Evolutionary conservation across 441 rosid genomes (phyloP).

Genomic region (Sinapis alba): DNA sequence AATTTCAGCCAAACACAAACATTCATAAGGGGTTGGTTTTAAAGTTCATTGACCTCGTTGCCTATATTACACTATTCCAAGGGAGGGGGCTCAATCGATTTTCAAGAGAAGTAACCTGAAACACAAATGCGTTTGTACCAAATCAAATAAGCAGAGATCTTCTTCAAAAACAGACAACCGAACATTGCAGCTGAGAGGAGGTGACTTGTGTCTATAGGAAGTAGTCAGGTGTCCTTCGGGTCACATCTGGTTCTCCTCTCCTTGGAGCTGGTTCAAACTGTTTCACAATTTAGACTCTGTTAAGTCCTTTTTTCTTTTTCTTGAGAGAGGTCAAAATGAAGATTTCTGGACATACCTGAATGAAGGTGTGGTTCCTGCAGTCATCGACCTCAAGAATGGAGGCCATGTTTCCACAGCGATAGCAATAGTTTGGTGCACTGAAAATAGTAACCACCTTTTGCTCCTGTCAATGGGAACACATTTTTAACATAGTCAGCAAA

Average conservation of each 20-base stretch:
- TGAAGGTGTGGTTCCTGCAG: conserved; percentile 64
- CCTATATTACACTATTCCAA: conserved; percentile 49
- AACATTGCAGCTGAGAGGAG: conserved; percentile 28
- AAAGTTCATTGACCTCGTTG: conserved; percentile 39
- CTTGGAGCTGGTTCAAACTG: conserved; percentile 84
- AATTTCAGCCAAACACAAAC: conserved; percentile 37
- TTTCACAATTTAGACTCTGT: conserved; percentile 14
- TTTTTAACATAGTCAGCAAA: conserved; percentile 3
- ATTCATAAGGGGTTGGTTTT: conserved; percentile 17
- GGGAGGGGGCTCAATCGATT: conserved; percentile 22
- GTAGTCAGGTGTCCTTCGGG: conserved; percentile 74
- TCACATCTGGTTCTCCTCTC: conserved; percentile 78
- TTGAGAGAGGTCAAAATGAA: neutral
- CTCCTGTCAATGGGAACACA: conserved; percentile 49
- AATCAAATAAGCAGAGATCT: conserved; percentile 35
- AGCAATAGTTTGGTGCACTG: conserved; percentile 73
- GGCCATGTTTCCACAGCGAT: conserved; percentile 84
- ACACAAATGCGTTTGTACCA: conserved; percentile 33
- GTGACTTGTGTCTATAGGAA: conserved; percentile 49
- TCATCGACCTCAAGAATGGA: conserved; percentile 78
- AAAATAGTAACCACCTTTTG: conserved; percentile 81
- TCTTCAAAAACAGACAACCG: conserved; percentile 34
- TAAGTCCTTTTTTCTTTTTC: neutral
- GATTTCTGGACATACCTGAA: conserved; percentile 49
- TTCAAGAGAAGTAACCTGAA: conserved; percentile 30